Percentiles rank a stretch among this genome's conserved stretches.
phyloP scores from a whole-genome alignment of 2,329 filamentous ascomycete species.

The Graphilbum fragrans region DNA sequence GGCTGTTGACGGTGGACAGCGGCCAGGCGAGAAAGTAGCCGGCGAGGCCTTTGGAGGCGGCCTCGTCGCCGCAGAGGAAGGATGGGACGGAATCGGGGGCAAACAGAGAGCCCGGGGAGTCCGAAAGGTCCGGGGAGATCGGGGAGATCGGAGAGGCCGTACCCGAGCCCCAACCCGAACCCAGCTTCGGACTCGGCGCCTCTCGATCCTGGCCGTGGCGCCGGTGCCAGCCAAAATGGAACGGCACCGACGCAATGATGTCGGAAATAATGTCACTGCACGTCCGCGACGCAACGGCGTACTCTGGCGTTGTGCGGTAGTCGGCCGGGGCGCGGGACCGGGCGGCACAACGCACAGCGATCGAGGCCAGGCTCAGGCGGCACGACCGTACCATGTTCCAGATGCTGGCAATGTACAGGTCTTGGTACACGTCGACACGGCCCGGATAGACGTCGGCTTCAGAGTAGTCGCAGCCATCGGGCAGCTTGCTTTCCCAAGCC shows the following conservation, averaged over 20 bases:
- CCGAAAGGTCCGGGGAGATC: not conserved
- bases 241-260: conserved; percentile 49
- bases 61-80: conserved; percentile 38
- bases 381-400: conserved; percentile 44
- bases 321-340: conserved; percentile 49
- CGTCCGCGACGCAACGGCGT: conserved; percentile 38
- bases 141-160: not conserved
- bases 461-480: conserved; percentile 36
- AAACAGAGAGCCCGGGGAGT: not conserved
- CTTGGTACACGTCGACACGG: conserved; percentile 44
- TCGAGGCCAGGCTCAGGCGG: conserved; percentile 40
- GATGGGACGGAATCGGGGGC: not conserved
- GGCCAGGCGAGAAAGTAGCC: conserved; percentile 51
- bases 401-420: conserved; percentile 45
- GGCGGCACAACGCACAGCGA: conserved; percentile 46
- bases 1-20: conserved; percentile 37
- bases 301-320: conserved; percentile 50
- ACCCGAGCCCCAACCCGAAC: not conserved
- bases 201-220: conserved; percentile 18
- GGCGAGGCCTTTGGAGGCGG: conserved; percentile 38
- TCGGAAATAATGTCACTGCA: conserved; percentile 43
- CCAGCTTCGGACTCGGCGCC: conserved; percentile 1
- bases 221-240: conserved; percentile 46
- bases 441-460: conserved; percentile 47
- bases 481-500: conserved; percentile 43